phyloP scores from a whole-genome alignment of 2,329 filamentous ascomycete genomes.

The Neonectria coccinea region DNA sequence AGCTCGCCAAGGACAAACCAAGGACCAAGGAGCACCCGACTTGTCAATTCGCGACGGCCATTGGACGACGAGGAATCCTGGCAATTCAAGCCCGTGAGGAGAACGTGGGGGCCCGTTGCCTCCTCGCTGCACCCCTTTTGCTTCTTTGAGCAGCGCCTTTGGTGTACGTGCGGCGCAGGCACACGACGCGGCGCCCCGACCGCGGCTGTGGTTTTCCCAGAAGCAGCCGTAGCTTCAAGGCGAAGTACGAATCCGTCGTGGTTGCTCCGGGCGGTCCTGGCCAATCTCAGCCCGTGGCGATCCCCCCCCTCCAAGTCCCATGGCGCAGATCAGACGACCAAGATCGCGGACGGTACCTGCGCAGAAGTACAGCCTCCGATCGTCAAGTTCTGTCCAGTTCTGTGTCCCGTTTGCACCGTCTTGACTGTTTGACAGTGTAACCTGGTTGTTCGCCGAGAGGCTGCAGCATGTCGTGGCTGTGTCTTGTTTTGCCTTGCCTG shows the following conservation, averaged over 20 bases:
- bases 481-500: not conserved
- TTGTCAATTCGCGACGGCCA: slow-evolving; percentile 34
- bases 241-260: slow-evolving; percentile 8
- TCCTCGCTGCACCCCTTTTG: not conserved
- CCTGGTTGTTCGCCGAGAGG: not conserved
- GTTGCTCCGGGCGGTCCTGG: slow-evolving; percentile 15
- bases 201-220: not conserved
- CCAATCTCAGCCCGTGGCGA: slow-evolving; percentile 25
- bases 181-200: slow-evolving; percentile 2
- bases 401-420: not conserved
- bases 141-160: slow-evolving; percentile 8
- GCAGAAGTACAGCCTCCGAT: slow-evolving; percentile 27
- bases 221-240: slow-evolving; percentile 5
- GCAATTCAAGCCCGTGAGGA: slow-evolving; percentile 4
- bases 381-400: not conserved
- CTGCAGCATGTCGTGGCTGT: slow-evolving; percentile 9
- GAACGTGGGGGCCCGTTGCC: slow-evolving; percentile 36
- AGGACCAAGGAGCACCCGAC: slow-evolving; percentile 21
- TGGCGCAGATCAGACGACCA: slow-evolving; percentile 38
- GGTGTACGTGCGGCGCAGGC: slow-evolving; percentile 15
- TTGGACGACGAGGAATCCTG: slow-evolving; percentile 29
- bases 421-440: not conserved
- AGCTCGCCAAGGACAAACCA: slow-evolving; percentile 12
- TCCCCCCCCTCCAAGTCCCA: not conserved
- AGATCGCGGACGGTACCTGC: slow-evolving; percentile 43